Conservation (phyloP, 2,329 filamentous ascomycete species). For the Blastomyces parvus region DNA sequence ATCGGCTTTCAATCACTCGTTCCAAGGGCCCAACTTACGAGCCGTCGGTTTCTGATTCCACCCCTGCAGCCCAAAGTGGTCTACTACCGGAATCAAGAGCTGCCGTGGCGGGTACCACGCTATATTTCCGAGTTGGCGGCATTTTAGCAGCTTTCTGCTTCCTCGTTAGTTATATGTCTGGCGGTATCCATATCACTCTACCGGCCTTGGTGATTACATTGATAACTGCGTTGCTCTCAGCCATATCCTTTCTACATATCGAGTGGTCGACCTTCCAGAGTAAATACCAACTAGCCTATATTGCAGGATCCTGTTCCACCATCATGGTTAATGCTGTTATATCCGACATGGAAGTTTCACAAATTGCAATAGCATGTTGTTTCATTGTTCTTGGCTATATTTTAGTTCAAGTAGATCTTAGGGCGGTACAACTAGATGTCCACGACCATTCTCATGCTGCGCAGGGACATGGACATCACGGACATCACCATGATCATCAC, state of each 20-base stretch:
- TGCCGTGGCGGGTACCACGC: constrained; percentile 25
- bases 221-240: not conserved
- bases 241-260: constrained; percentile 27
- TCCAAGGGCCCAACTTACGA: not conserved
- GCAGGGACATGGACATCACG: not conserved
- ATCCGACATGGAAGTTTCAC: not conserved
- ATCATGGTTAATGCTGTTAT: not conserved
- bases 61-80: not conserved
- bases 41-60: not conserved
- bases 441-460: constrained; percentile 21
- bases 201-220: not conserved
- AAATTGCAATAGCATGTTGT: not conserved
- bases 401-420: constrained; percentile 8
- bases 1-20: not conserved
- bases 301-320: not conserved
- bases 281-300: constrained; percentile 1
- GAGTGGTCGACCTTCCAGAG: not conserved
- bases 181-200: constrained; percentile 1
- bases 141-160: constrained; percentile 19
- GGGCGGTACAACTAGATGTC: constrained; percentile 22
- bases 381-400: constrained; percentile 16
- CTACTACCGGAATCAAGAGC: not conserved
- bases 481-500: constrained; percentile 24
- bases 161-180: constrained; percentile 19
- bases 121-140: constrained; percentile 7